Percentiles rank a stretch among this genome's conserved stretches.
phyloP scores from a whole-genome alignment of 1,284 basidiomycete species.

The Microbotryum silenes-acaulis region DNA sequence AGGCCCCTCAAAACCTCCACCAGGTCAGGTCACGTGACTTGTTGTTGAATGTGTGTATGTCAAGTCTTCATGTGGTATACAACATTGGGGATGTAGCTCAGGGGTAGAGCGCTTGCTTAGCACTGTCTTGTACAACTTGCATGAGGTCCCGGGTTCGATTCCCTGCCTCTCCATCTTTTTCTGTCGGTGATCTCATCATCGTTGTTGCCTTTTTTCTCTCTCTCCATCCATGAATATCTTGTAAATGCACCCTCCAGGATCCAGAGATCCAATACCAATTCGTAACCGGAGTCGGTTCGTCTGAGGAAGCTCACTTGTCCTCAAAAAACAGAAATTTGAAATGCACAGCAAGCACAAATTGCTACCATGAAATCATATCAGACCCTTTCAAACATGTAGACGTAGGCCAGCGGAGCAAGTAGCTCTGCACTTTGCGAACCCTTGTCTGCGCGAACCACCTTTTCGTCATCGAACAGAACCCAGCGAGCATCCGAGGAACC shows the following conservation, averaged over 20 bases:
- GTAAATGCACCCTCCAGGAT: too few relatives aligned
- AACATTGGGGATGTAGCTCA: slow-evolving; percentile 1
- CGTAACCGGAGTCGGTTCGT: too few relatives aligned
- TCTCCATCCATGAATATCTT: too few relatives aligned
- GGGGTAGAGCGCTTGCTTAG: slow-evolving; percentile 7
- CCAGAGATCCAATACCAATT: too few relatives aligned
- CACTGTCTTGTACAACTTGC: neutral
- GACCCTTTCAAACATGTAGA: slow-evolving; percentile 68
- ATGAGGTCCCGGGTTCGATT: slow-evolving; percentile 7
- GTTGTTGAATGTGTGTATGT: too few relatives aligned
- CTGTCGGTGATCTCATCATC: too few relatives aligned
- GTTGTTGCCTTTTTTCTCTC: neutral
- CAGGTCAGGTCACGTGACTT: too few relatives aligned
- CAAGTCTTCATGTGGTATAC: too few relatives aligned
- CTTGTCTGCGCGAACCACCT: slow-evolving; percentile 73
- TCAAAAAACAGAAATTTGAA: too few relatives aligned
- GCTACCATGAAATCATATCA: neutral
- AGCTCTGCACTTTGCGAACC: slow-evolving; percentile 55
- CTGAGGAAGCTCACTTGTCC: too few relatives aligned
- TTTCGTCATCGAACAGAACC: slow-evolving; percentile 93
- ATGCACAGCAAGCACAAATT: neutral
- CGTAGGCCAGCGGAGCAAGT: slow-evolving; percentile 71
- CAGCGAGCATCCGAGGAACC: slow-evolving; percentile 47
- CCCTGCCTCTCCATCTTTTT: slow-evolving; percentile 2
- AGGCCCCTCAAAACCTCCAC: too few relatives aligned